Percentiles rank a stretch among this genome's conserved stretches.
Evolutionary conservation across 805 yeast species (phyloP).

Genomic region (Metschnikowia vanudenii): DNA sequence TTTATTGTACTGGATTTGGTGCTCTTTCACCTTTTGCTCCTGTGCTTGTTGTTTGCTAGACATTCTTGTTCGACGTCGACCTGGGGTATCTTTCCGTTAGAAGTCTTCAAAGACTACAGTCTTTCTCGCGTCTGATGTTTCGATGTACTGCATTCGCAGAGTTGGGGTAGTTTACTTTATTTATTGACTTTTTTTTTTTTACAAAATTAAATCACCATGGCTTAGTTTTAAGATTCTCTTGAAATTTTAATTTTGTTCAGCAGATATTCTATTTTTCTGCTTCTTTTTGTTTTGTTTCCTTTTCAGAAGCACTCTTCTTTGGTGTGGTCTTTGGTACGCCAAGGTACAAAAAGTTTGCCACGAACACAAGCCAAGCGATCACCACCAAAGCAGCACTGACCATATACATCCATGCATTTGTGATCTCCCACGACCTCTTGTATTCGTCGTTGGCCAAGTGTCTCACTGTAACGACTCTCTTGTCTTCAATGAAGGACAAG

Average conservation of each 20-base stretch:
- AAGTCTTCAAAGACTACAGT: background rate
- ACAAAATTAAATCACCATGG: background rate
- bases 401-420: constrained; percentile 91
- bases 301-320: constrained; percentile 3
- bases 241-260: background rate
- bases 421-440: constrained; percentile 87
- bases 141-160: constrained; percentile 5
- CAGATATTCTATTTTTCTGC: background rate
- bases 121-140: constrained; percentile 1
- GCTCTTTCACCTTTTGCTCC: constrained; percentile 39
- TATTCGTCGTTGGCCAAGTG: constrained; percentile 96
- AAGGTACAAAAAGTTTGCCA: constrained; percentile 57
- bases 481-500: constrained; percentile 60
- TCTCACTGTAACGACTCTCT: constrained; percentile 75
- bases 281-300: background rate
- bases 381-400: constrained; percentile 69
- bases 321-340: constrained; percentile 21
- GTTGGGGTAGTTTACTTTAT: too few species aligned
- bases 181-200: too few species aligned
- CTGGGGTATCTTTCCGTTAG: background rate
- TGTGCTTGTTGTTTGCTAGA: constrained; percentile 20
- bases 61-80: constrained; percentile 9
- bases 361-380: constrained; percentile 73
- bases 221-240: background rate
- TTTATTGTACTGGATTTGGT: constrained; percentile 42